These are phyloP conservation scores for Xerocomellus chrysenteron DNA, from an alignment of 768 basidiomycete genomes.

Conservation along the genomic window DNA sequence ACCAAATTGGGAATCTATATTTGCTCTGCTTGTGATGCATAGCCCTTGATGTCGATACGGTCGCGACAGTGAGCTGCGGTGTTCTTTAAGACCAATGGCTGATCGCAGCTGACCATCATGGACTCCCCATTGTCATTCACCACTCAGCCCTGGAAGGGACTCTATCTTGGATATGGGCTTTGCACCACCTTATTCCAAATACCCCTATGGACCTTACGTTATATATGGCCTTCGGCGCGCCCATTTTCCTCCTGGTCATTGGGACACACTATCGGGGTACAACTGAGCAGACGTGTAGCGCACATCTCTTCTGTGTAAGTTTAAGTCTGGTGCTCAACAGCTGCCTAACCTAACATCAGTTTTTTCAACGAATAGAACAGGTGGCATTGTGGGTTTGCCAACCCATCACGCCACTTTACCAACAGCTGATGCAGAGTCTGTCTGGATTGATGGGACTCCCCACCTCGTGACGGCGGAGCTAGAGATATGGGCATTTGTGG, in stretches of 20 bases:
- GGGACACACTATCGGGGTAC: constrained; percentile 38
- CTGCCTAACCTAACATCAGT: not conserved
- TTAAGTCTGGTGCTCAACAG: not conserved
- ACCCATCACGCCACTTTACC: constrained; percentile 11
- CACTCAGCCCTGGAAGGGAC: constrained; percentile 47
- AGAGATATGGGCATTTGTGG: constrained; percentile 24
- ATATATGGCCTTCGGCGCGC: constrained; percentile 36
- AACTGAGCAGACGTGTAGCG: constrained; percentile 31
- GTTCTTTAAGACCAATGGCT: too few species aligned
- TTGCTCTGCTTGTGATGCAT: too few species aligned
- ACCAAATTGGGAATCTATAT: too few species aligned
- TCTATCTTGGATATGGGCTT: constrained; percentile 47
- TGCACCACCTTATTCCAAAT: constrained; percentile 42
- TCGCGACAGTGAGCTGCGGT: not conserved
- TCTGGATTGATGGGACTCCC: constrained; percentile 36
- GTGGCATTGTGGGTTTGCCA: constrained; percentile 3
- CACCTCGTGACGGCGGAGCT: constrained; percentile 34
- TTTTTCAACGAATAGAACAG: constrained; percentile 6
- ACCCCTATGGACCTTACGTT: constrained; percentile 47
- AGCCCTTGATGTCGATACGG: not conserved
- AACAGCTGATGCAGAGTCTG: constrained; percentile 12
- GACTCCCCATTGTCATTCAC: constrained; percentile 1
- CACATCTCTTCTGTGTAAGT: constrained; percentile 22
- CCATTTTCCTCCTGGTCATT: constrained; percentile 48
- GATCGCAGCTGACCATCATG: constrained; percentile 6